Conservation (phyloP, 2,329 filamentous ascomycete species). For the Intubia oerlemansii region DNA sequence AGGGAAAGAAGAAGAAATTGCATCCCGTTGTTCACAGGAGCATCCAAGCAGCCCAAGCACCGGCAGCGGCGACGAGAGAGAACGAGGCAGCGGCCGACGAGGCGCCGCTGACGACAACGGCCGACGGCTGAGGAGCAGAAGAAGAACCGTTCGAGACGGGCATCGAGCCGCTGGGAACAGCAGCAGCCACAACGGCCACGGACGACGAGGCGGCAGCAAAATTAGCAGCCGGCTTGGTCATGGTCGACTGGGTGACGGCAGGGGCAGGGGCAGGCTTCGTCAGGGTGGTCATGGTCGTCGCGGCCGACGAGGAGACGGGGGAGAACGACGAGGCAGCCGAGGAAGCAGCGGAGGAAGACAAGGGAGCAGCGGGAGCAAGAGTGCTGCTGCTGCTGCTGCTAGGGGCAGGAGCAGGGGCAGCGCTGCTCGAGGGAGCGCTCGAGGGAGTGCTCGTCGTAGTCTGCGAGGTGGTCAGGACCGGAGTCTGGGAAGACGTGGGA, state of each 20-base stretch:
- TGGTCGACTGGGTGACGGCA: too few relatives aligned
- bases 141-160: background rate
- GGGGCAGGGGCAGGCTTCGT: too few relatives aligned
- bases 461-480: background rate
- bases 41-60: background rate
- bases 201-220: background rate
- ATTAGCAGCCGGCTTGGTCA: too few relatives aligned
- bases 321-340: too few relatives aligned
- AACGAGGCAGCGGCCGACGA: background rate
- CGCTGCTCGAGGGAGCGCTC: background rate
- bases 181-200: background rate
- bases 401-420: background rate
- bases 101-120: background rate
- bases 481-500: too few relatives aligned
- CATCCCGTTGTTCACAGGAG: too few relatives aligned
- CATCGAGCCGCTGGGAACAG: background rate
- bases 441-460: background rate
- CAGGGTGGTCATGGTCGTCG: too few relatives aligned
- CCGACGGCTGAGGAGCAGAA: background rate
- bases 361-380: too few relatives aligned
- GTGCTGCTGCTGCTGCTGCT: background rate
- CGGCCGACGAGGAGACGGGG: too few relatives aligned
- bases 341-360: too few relatives aligned
- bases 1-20: too few relatives aligned
- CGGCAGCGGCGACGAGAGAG: background rate